Evolutionary conservation across 768 basidiomycete species (phyloP).

Genomic region (Piloderma croceum): DNA sequence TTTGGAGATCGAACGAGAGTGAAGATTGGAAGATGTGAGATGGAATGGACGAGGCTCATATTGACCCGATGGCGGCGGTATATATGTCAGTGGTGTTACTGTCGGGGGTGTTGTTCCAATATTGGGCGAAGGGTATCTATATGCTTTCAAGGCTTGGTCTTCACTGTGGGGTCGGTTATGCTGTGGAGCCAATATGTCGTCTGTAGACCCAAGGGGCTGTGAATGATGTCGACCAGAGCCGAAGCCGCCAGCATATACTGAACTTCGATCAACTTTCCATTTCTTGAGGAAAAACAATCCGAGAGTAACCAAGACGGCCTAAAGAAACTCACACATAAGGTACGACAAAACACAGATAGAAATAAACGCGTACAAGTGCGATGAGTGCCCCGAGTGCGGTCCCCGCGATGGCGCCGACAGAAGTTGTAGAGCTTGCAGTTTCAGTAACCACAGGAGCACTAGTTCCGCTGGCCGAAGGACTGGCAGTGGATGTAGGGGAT

Average conservation of each 20-base stretch:
- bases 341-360: background rate
- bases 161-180: no score
- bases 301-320: constrained; percentile 40
- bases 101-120: no score
- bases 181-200: constrained; percentile 6
- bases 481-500: constrained; percentile 50
- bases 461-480: constrained; percentile 8
- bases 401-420: constrained; percentile 44
- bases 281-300: constrained; percentile 45
- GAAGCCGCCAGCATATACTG: constrained; percentile 25
- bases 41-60: constrained; percentile 10
- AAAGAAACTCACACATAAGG: constrained; percentile 4
- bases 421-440: constrained; percentile 15
- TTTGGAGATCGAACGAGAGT: constrained; percentile 2
- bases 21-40: background rate
- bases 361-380: no score
- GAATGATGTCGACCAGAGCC: constrained; percentile 20
- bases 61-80: constrained; percentile 3
- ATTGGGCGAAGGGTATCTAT: constrained; percentile 8
- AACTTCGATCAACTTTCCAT: constrained; percentile 15
- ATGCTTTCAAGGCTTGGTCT: background rate
- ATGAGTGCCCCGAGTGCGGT: no score
- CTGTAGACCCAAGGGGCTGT: constrained; percentile 28
- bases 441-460: constrained; percentile 15
- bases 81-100: constrained; percentile 17